These are phyloP conservation scores for Claviceps sp. DNA, from an alignment of 2,329 filamentous ascomycete genomes.

Conservation along the genomic window DNA sequence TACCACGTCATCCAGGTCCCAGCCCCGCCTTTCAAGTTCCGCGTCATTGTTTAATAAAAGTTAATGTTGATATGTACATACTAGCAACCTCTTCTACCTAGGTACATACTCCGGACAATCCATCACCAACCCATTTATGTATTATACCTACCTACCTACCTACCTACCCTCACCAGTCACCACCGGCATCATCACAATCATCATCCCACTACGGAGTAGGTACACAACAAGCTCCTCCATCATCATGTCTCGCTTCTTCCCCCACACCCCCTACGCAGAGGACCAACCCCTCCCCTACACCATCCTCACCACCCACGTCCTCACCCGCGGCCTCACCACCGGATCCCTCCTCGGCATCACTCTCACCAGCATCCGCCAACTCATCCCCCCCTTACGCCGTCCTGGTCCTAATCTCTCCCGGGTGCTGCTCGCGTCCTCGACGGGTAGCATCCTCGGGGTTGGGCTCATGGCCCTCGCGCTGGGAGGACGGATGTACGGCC, in stretches of 20 bases:
- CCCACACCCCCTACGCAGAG: slow-evolving; percentile 45
- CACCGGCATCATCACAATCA: too few relatives aligned
- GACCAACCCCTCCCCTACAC: slow-evolving; percentile 42
- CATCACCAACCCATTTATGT: too few relatives aligned
- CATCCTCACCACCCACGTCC: slow-evolving; percentile 46
- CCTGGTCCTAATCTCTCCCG: slow-evolving; percentile 14
- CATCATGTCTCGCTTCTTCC: slow-evolving; percentile 44
- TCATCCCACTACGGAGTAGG: too few relatives aligned
- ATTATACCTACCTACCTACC: too few relatives aligned
- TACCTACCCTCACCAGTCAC: too few relatives aligned
- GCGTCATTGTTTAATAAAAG: too few relatives aligned
- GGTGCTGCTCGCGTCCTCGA: slow-evolving; percentile 26
- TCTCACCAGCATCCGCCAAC: slow-evolving; percentile 20
- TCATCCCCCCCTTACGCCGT: slow-evolving; percentile 16
- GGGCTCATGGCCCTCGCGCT: slow-evolving; percentile 31
- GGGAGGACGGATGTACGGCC: slow-evolving; percentile 37
- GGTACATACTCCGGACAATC: too few relatives aligned
- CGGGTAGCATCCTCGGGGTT: slow-evolving; percentile 30
- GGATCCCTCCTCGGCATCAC: slow-evolving; percentile 36
- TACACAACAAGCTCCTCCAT: too few relatives aligned
- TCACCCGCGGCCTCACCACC: slow-evolving; percentile 39
- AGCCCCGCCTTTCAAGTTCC: too few relatives aligned
- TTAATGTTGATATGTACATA: too few relatives aligned
- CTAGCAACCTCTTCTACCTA: too few relatives aligned
- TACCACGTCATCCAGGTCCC: too few relatives aligned